Evolutionary conservation across 1,139 yeast genomes (phyloP).

Genomic region (Meyerozyma guilliermondii): DNA sequence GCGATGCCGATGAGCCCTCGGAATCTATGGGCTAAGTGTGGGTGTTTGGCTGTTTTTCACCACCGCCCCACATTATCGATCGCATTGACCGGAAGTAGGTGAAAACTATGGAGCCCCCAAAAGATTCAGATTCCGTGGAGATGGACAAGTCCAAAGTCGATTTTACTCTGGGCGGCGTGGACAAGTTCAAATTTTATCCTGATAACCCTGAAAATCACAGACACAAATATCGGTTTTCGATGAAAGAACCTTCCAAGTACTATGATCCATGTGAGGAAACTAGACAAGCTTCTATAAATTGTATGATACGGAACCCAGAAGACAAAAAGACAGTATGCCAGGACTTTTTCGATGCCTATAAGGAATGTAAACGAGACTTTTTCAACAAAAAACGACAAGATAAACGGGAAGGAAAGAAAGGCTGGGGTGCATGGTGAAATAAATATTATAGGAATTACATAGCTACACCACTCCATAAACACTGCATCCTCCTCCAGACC

Average conservation of each 20-base stretch:
- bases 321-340: slow-evolving; percentile 61
- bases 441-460: neutral
- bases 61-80: neutral
- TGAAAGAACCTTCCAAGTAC: slow-evolving; percentile 76
- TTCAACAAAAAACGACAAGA: slow-evolving; percentile 37
- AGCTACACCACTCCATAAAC: slow-evolving; percentile 6
- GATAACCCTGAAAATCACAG: slow-evolving; percentile 66
- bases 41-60: neutral
- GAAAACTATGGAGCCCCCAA: neutral
- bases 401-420: slow-evolving; percentile 34
- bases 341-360: slow-evolving; percentile 86
- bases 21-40: neutral
- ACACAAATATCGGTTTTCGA: slow-evolving; percentile 55
- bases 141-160: slow-evolving; percentile 47
- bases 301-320: slow-evolving; percentile 74
- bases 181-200: slow-evolving; percentile 70
- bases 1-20: neutral
- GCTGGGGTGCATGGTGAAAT: slow-evolving; percentile 41
- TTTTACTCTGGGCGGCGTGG: slow-evolving; percentile 51
- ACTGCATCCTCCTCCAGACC: slow-evolving; percentile 8
- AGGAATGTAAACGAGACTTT: slow-evolving; percentile 90
- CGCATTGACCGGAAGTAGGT: neutral
- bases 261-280: slow-evolving; percentile 94
- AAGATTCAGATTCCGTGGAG: slow-evolving; percentile 23
- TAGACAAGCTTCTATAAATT: slow-evolving; percentile 77